Evolutionary conservation across 176 grass and related monocot genomes (phyloP).

Genomic region (Triticum urartu): DNA sequence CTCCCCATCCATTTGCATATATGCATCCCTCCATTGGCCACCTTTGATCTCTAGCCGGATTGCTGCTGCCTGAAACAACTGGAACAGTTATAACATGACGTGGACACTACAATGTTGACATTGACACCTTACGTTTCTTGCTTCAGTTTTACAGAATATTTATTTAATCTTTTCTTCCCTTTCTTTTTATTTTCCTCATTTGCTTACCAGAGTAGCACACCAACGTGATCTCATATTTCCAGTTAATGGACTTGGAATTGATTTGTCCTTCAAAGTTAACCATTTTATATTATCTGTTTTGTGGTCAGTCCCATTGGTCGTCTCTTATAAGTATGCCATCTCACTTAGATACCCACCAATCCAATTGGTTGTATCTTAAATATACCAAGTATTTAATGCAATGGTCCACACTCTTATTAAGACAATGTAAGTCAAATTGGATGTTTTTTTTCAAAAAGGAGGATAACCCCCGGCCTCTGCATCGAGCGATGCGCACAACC

Average conservation of each 20-base stretch:
- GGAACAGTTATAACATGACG: neutral
- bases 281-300: neutral
- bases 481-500: no score
- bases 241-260: neutral
- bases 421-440: no score
- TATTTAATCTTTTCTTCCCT: neutral
- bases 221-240: neutral
- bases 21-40: conserved; percentile 70
- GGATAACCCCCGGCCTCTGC: no score
- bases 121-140: neutral
- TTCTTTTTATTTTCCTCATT: neutral
- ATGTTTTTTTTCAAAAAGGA: no score
- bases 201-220: neutral
- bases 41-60: conserved; percentile 96
- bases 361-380: no score
- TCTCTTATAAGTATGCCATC: no score
- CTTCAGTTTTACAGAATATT: neutral
- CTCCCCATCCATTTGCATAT: conserved; percentile 99
- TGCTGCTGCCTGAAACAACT: conserved; percentile 66
- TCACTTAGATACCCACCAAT: no score
- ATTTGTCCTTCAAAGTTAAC: neutral
- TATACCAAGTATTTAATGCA: no score
- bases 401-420: no score
- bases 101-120: neutral
- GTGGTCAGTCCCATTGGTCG: neutral